A percentile compares a stretch with the other conserved stretches of the same genome.
These are phyloP conservation scores for Oryza glumipatula DNA, from an alignment of 176 grass and related monocot genomes.

Conservation along the genomic window DNA sequence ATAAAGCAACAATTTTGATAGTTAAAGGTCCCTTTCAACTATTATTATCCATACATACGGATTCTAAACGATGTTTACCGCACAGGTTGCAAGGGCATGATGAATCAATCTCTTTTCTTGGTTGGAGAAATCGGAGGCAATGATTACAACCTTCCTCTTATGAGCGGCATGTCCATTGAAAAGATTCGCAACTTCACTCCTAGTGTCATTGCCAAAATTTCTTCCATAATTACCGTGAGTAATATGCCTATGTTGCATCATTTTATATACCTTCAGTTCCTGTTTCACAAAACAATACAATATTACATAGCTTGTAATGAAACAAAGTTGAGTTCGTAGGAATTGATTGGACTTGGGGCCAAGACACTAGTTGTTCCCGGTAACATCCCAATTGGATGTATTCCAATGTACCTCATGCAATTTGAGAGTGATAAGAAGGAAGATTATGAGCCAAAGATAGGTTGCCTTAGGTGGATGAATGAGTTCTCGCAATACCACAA, in stretches of 20 bases:
- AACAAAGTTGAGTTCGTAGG: slow-evolving; percentile 43
- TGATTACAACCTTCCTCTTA: slow-evolving; percentile 80
- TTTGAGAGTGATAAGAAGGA: slow-evolving; percentile 63
- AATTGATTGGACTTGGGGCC: slow-evolving; percentile 71
- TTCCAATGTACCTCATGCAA: slow-evolving; percentile 57
- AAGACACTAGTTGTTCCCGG: slow-evolving; percentile 79
- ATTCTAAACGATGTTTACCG: neutral
- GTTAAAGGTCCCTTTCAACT: neutral
- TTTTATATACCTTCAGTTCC: neutral
- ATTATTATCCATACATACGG: neutral
- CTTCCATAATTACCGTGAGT: slow-evolving; percentile 65
- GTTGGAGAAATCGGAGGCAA: slow-evolving; percentile 95
- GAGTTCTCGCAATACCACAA: slow-evolving; percentile 85
- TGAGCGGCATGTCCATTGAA: slow-evolving; percentile 33
- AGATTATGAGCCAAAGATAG: slow-evolving; percentile 75
- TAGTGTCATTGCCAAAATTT: slow-evolving; percentile 57
- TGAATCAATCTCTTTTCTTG: slow-evolving; percentile 65
- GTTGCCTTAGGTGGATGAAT: slow-evolving; percentile 81
- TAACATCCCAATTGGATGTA: slow-evolving; percentile 83
- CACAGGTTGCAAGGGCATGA: slow-evolving; percentile 39
- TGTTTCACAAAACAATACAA: neutral
- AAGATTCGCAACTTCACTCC: slow-evolving; percentile 72
- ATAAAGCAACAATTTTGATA: neutral
- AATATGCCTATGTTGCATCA: neutral
- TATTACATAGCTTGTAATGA: slow-evolving; percentile 6